A percentile compares a stretch with the other conserved stretches of the same genome.
Conservation (phyloP, 1,284 basidiomycete species). For the Naganishia albida region DNA sequence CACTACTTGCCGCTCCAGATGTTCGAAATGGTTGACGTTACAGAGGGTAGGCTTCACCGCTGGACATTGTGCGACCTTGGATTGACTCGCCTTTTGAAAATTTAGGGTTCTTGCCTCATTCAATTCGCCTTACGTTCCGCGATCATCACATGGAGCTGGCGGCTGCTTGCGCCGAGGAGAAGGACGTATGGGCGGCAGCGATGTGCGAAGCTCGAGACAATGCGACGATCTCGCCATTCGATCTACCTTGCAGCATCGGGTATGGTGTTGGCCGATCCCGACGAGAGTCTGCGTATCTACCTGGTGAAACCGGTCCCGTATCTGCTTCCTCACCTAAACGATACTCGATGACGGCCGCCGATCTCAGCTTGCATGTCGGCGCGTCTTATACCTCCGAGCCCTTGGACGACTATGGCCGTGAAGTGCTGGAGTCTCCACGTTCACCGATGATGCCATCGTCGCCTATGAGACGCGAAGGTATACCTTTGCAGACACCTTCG, state of each 20-base stretch:
- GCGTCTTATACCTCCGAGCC: conserved; percentile 20
- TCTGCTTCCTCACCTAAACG: conserved; percentile 37
- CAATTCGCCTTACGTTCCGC: conserved; percentile 70
- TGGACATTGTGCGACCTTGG: conserved; percentile 13
- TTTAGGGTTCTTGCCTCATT: conserved; percentile 72
- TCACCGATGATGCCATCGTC: conserved; percentile 34
- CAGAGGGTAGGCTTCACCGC: conserved; percentile 60
- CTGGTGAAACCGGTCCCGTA: conserved; percentile 8
- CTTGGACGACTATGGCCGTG: conserved; percentile 35
- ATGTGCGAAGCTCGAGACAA: conserved; percentile 57
- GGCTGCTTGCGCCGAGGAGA: conserved; percentile 74
- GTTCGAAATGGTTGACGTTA: conserved; percentile 70
- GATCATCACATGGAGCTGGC: conserved; percentile 77
- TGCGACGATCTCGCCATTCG: conserved; percentile 47
- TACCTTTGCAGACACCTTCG: conserved; percentile 50
- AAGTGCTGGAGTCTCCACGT: conserved; percentile 29
- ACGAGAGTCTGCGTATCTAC: conserved; percentile 35
- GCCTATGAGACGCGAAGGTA: conserved; percentile 35
- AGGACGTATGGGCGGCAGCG: conserved; percentile 74
- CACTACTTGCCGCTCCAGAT: conserved; percentile 79
- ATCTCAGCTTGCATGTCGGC: conserved; percentile 15
- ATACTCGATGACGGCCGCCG: conserved; percentile 38
- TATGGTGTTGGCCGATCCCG: conserved; percentile 36
- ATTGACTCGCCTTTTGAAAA: background rate
- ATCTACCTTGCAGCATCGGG: conserved; percentile 49